Base-by-base conservation (phyloP, 768 basidiomycete species). In the Symmetrospora coprosmae region DNA sequence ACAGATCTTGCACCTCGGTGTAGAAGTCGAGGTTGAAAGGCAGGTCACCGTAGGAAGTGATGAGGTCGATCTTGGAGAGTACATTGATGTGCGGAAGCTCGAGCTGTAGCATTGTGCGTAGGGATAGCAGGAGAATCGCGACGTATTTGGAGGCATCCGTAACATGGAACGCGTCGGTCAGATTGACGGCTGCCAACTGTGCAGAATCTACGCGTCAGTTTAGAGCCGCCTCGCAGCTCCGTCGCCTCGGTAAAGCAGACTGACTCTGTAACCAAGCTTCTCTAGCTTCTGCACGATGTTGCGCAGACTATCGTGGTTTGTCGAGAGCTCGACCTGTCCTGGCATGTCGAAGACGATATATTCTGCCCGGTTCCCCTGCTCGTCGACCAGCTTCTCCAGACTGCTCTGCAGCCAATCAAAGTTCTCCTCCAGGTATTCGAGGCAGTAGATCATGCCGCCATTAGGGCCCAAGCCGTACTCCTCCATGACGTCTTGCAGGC, bases 51-150 rank as follows among this genome's bases (percentile, higher is more conserved):
- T 92, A 91, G 65, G 84, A 81, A 17, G 79, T 76, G 17, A 99
- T 76, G n/a, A 96, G 75, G 73, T 99, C 94, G 55, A 97, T 78
- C 73, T 99, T 99, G 8, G 88, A 91, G 14, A 99, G 77, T 2
- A 99, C 94, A 69, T 99, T 97, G 74, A 99, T 77, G 71, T 97
- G 94, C 0, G 94, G 94, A n/a, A 97, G 79, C 69, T 94, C 94
- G 56, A 99, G 79, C 69, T 96, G 91, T n/a, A 99, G 77, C 94
- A 97, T 97, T 16, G 92, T 87, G 48, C 94, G 80, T 27, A 99
- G 78, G 11, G 91, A 87, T 13, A 96, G 81, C 34, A 99, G 79
- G 40, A 96, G 78, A 35, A 96, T 81, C 13, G 90, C 89, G 62
- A 97, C 78, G 73, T 91, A 99, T 75, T 96, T 96, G 2, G 87